Evolutionary conservation across 2,329 filamentous ascomycete species (phyloP).

Genomic region (Alternaria angustiovoidea): DNA sequence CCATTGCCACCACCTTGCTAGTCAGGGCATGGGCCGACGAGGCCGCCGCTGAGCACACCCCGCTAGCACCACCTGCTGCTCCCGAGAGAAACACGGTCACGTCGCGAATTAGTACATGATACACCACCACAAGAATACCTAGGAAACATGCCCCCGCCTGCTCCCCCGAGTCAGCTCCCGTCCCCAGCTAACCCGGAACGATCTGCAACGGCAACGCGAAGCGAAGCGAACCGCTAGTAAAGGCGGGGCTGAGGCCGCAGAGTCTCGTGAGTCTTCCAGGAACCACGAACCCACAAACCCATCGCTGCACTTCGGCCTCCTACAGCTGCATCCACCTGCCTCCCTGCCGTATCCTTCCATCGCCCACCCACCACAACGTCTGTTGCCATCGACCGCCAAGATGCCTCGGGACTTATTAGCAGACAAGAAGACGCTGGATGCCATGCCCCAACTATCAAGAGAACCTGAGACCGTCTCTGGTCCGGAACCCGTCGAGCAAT

Average conservation of each 20-base stretch:
- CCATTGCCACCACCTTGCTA: neutral
- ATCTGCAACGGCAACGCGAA: constrained; percentile 12
- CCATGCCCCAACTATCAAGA: constrained; percentile 51
- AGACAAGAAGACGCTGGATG: constrained; percentile 45
- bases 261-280: constrained; percentile 29
- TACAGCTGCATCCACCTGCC: constrained; percentile 12
- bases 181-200: neutral
- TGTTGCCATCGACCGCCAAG: constrained; percentile 20
- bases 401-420: constrained; percentile 57
- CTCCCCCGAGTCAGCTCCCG: neutral
- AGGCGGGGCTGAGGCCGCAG: constrained; percentile 16
- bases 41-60: neutral
- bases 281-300: constrained; percentile 27
- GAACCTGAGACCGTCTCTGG: constrained; percentile 34
- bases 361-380: constrained; percentile 2
- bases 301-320: constrained; percentile 17
- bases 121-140: neutral
- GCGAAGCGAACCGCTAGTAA: constrained; percentile 20
- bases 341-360: constrained; percentile 3
- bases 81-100: neutral
- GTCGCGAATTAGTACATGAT: neutral
- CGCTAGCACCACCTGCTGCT: neutral
- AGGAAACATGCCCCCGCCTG: neutral
- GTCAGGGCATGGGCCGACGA: neutral
- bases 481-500: constrained; percentile 21